Evolutionary conservation across 1,284 basidiomycete genomes (phyloP).

Genomic region (Sporisorium reilianum): DNA sequence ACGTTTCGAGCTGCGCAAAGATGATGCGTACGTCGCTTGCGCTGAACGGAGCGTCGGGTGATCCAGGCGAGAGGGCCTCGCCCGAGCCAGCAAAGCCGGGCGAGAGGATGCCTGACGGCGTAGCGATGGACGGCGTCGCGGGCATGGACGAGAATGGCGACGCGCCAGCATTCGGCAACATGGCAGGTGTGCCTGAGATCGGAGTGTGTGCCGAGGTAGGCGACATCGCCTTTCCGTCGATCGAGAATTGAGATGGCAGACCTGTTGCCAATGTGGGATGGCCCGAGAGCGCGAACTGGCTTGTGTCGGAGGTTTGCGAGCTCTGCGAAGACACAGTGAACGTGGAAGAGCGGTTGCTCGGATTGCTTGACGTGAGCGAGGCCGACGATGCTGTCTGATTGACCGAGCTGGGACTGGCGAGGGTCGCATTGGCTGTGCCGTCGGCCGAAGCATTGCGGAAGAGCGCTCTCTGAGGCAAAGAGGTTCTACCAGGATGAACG

Average conservation of each 20-base stretch:
- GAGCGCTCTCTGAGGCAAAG: constrained; percentile 24
- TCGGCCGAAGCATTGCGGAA: constrained; percentile 48
- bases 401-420: constrained; percentile 19
- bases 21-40: constrained; percentile 79
- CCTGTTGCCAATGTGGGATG: constrained; percentile 18
- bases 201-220: constrained; percentile 11
- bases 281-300: constrained; percentile 26
- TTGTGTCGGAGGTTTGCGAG: constrained; percentile 54
- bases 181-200: constrained; percentile 4
- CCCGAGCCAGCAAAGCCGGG: constrained; percentile 4
- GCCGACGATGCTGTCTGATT: constrained; percentile 28
- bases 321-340: constrained; percentile 62
- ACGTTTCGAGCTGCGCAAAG: constrained; percentile 82
- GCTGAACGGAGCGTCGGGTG: constrained; percentile 73
- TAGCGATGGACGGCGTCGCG: constrained; percentile 30
- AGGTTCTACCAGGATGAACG: neutral
- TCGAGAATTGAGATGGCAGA: constrained; percentile 24
- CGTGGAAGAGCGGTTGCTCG: constrained; percentile 63
- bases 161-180: constrained; percentile 2
- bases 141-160: constrained; percentile 25
- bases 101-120: constrained; percentile 13
- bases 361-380: constrained; percentile 49
- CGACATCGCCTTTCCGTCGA: constrained; percentile 25
- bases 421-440: constrained; percentile 13
- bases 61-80: constrained; percentile 9